Evolutionary conservation across 768 basidiomycete species (phyloP).

Genomic region (Auricularia sp.): DNA sequence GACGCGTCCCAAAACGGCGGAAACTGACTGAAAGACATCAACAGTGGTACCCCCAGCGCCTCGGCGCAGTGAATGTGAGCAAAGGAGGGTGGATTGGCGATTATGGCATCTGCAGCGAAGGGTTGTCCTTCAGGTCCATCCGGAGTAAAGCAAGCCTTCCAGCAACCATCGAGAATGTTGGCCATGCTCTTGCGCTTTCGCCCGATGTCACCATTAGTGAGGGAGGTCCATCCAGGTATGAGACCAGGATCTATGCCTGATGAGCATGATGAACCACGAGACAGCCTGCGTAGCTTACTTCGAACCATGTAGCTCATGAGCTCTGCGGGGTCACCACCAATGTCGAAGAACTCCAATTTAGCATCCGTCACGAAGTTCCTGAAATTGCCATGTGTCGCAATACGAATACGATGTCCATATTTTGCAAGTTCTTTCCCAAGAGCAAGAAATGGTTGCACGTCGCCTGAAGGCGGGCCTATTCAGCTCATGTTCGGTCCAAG

Average conservation of each 20-base stretch:
- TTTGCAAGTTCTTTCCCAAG: slow-evolving; percentile 37
- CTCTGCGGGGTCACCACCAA: slow-evolving; percentile 53
- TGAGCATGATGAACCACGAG: no score
- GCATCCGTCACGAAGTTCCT: slow-evolving; percentile 39
- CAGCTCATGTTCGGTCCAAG: neutral
- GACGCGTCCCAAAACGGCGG: neutral
- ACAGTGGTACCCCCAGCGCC: slow-evolving; percentile 46
- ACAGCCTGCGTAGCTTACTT: slow-evolving; percentile 28
- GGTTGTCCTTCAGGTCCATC: slow-evolving; percentile 31
- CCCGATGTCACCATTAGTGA: slow-evolving; percentile 50
- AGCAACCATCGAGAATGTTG: slow-evolving; percentile 53
- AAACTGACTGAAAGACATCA: slow-evolving; percentile 46
- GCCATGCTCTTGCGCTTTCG: neutral
- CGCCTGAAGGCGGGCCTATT: slow-evolving; percentile 27
- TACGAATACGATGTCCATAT: slow-evolving; percentile 48
- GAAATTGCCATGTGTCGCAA: slow-evolving; percentile 55
- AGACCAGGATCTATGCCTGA: slow-evolving; percentile 44
- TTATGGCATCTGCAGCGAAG: slow-evolving; percentile 55
- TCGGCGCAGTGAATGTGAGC: slow-evolving; percentile 58
- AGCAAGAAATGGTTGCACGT: slow-evolving; percentile 58
- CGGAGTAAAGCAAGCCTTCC: slow-evolving; percentile 41
- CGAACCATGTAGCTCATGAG: slow-evolving; percentile 68
- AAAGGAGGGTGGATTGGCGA: slow-evolving; percentile 60
- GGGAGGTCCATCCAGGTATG: slow-evolving; percentile 45
- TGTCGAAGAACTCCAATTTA: slow-evolving; percentile 48